These are phyloP conservation scores for Globisporangium megalacanthum DNA, from an alignment of 352 stramenopile genomes.

Conservation along the genomic window DNA sequence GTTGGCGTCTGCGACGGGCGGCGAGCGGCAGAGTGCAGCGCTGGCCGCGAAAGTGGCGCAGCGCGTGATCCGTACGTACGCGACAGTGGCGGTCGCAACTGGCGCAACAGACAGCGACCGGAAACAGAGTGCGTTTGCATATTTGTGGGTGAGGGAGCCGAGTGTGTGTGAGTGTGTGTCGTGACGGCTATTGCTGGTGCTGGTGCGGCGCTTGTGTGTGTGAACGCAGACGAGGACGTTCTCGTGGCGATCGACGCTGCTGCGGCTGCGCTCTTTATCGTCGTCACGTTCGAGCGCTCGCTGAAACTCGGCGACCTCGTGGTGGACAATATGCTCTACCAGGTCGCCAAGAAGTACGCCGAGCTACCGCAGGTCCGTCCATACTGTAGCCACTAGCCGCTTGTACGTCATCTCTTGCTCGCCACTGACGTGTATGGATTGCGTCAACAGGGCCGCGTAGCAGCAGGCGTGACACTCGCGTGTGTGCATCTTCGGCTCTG, in stretches of 20 bases:
- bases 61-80: conserved; percentile 55
- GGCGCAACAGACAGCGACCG: conserved; percentile 8
- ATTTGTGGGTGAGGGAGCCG: background rate
- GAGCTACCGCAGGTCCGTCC: conserved; percentile 39
- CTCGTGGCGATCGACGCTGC: conserved; percentile 45
- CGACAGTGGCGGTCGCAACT: conserved; percentile 6
- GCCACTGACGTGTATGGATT: too few species aligned
- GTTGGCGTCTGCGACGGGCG: background rate
- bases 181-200: background rate
- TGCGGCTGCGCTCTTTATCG: conserved; percentile 45
- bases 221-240: conserved; percentile 20
- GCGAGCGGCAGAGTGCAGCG: conserved; percentile 27
- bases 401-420: background rate
- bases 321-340: conserved; percentile 75
- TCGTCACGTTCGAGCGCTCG: conserved; percentile 32
- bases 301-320: conserved; percentile 55
- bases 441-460: conserved; percentile 4
- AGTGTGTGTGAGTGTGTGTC: background rate
- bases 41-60: conserved; percentile 57
- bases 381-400: background rate
- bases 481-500: conserved; percentile 53
- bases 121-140: conserved; percentile 12
- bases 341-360: conserved; percentile 68
- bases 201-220: background rate
- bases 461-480: conserved; percentile 32